Evolutionary conservation across 2,329 filamentous ascomycete genomes (phyloP), one percentile per base, ranked within the genome.

Genomic region (Sporothrix brasiliensis): DNA sequence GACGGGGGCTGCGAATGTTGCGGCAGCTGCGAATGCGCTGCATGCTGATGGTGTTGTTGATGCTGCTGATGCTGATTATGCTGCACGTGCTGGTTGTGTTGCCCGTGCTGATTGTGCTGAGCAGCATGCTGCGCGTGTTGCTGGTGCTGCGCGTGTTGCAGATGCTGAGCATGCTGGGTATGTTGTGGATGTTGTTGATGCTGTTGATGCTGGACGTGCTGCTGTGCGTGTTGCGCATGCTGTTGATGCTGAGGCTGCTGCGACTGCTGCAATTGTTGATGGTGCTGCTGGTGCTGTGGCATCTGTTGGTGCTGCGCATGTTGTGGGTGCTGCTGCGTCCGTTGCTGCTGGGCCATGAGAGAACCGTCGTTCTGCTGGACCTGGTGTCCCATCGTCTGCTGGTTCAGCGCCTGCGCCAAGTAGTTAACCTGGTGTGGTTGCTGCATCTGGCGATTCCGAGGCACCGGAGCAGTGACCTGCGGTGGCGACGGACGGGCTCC

Each of bases 381-480:
- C 67, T 75, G 77, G n/a, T 79, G 79, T 11, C 73, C 72, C 68
- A 79, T 75, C 10, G 74, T 72, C 69, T 78, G 77, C 66, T 79
- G 76, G 58, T 79, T 79, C 56, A 79, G 72, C n/a, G 77, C 74
- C 73, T 79, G 79, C 21, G 79, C 76, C n/a, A 79, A 75, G 70
- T 80, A 80, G 63, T 73, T 76, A 21, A 77, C 74, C 24, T 76
- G 69, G 41, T 75, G 76, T 60, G 79, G 79, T 54, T 80, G 76
- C 74, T 80, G 79, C 78, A 84, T 83, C 79, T 82, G 85, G 72
- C 75, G 83, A 79, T 67, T 82, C 79, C 71, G 82, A 79, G 71
- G 82, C 79, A 72, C 80, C 80, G 84, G 81, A 54, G 83, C 80
- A 75, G 83, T 83, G 70, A 85, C 80, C 69, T 85, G 79, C 74